A percentile compares a stretch with the other conserved stretches of the same genome.
These are phyloP conservation scores for Talaromyces pinophilus DNA, from an alignment of 2,329 filamentous ascomycete genomes.

Conservation along the genomic window DNA sequence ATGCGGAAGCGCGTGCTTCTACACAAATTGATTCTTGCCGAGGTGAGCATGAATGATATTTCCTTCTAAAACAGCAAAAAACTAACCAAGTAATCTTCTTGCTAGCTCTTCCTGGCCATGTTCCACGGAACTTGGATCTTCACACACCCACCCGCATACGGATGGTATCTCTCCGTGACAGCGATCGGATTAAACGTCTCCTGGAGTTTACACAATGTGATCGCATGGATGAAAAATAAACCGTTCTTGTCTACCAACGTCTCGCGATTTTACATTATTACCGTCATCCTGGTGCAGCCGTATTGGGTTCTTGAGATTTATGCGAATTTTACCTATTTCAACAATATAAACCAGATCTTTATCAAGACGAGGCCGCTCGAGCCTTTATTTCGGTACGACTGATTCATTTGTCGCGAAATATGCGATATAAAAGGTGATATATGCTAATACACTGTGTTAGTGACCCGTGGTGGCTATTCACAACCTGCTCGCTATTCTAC, in stretches of 20 bases:
- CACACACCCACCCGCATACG: conserved; percentile 56
- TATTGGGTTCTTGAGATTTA: conserved; percentile 68
- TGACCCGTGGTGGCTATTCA: conserved; percentile 70
- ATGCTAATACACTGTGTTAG: conserved; percentile 31
- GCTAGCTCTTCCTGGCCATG: conserved; percentile 57
- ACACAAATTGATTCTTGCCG: conserved; percentile 54
- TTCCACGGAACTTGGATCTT: conserved; percentile 63
- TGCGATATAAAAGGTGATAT: neutral
- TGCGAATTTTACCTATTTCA: conserved; percentile 66
- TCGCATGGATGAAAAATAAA: conserved; percentile 67
- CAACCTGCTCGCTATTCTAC: conserved; percentile 60
- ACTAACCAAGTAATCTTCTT: neutral
- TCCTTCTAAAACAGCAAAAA: neutral
- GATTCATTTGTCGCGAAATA: neutral
- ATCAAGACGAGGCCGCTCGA: conserved; percentile 59
- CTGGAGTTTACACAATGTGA: conserved; percentile 66
- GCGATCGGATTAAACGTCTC: conserved; percentile 61
- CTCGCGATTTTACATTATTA: conserved; percentile 60
- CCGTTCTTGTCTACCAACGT: conserved; percentile 57
- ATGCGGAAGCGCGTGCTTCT: conserved; percentile 52
- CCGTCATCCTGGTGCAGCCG: conserved; percentile 59
- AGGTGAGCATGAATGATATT: conserved; percentile 37
- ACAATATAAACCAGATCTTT: conserved; percentile 57
- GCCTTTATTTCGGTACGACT: conserved; percentile 57
- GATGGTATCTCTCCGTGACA: conserved; percentile 65